These are phyloP conservation scores for Monosporascus sp. DNA, from an alignment of 2,329 filamentous ascomycete genomes.

Conservation along the genomic window DNA sequence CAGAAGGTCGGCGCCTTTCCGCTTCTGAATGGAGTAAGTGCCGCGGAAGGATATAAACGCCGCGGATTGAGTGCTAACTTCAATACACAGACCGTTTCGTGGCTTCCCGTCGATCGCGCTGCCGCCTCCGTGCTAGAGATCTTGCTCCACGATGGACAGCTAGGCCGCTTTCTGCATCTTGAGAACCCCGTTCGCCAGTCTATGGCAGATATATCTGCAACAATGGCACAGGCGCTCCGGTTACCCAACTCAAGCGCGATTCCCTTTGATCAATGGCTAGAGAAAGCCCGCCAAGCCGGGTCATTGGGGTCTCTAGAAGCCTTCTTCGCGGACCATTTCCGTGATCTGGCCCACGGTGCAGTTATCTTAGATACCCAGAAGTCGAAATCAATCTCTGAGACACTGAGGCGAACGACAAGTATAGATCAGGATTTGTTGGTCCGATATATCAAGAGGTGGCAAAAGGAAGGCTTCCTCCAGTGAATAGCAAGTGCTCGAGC, in stretches of 20 bases:
- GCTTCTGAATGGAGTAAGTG: constrained; percentile 9
- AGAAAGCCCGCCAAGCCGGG: constrained; percentile 2
- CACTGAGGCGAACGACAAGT: constrained; percentile 4
- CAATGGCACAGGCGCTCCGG: constrained; percentile 10
- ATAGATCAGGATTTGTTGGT: constrained; percentile 10
- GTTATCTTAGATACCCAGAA: constrained; percentile 14
- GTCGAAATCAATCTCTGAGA: constrained; percentile 7
- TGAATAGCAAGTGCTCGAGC: background rate
- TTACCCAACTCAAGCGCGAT: constrained; percentile 2
- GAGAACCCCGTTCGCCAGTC: constrained; percentile 16
- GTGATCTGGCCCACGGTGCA: constrained; percentile 9
- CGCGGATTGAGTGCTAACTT: background rate
- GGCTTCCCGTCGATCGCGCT: constrained; percentile 16
- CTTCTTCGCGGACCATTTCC: constrained; percentile 16
- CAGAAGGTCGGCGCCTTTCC: constrained; percentile 24
- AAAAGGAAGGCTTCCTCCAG: constrained; percentile 9
- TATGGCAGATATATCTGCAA: constrained; percentile 10
- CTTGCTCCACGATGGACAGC: background rate
- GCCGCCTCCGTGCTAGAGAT: constrained; percentile 10
- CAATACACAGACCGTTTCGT: constrained; percentile 9
- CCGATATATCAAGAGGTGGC: constrained; percentile 14
- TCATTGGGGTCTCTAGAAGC: constrained; percentile 8
- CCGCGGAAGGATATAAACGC: background rate
- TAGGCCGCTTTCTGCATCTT: constrained; percentile 11
- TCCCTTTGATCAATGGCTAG: constrained; percentile 11